Base-by-base conservation (phyloP, 179 eudicot species). In the Amaranthus tricolor region DNA sequence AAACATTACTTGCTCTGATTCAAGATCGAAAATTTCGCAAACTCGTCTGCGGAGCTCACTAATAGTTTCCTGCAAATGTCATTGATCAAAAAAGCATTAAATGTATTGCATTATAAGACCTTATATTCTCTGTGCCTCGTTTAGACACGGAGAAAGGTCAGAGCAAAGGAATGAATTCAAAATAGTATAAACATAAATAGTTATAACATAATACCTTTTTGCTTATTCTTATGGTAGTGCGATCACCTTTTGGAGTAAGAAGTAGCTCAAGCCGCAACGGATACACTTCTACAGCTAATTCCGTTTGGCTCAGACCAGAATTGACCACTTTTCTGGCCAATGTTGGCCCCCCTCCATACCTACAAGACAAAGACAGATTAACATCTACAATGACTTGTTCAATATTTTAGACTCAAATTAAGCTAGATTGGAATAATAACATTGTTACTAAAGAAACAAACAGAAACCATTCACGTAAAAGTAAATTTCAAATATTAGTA, bases 321-420 rank as follows among this genome's bases (percentile, higher is more conserved):
- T 78, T 83, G 59, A 94, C 92, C 57, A 89, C 97, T 84, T 87
- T 93, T 51, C 98, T 84, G 10, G 95, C 88, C 87, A 92, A 81
- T 21, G 84, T 80, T 47, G 97, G 98, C 73, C 98, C 97, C 75
- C 97, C 98, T 78, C 97, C 98, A 87, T 94, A 94, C 97, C 97
- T 92, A 77, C 73, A 79, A 64, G 71, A 74, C 69, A 67, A 57
- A 79, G 76, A 64, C 49, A 66, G 47, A 67, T 12, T 73, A 47
- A 64, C 44, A 55, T 45, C n/a, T 16, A 56, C 59, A 45, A 16
- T 63, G 76, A 68, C 49, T 45, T 6, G 49, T 45, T 68, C 5
- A 19, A 50, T 31, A 59, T 48, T n/a, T 65, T 14, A 17, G 15
- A 51, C 68, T 50, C 57, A 68, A 21, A 40, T 45, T 58, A 17